These are phyloP conservation scores for Aspergillus oerlinghausenensis DNA, from an alignment of 2,329 filamentous ascomycete species.

Conservation along the genomic window DNA sequence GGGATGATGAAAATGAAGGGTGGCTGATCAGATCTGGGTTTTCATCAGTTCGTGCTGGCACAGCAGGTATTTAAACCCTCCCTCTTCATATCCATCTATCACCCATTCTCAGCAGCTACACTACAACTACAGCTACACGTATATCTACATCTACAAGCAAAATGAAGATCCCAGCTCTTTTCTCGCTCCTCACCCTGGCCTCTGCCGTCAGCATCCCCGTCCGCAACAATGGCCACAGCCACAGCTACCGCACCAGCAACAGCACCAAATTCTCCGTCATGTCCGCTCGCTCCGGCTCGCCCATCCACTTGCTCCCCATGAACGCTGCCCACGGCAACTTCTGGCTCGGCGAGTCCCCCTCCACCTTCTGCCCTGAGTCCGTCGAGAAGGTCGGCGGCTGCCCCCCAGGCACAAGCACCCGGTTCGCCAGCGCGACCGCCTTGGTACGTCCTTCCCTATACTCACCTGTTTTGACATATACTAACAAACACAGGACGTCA, in stretches of 20 bases:
- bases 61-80: neutral
- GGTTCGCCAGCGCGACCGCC: constrained; percentile 33
- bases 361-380: constrained; percentile 45
- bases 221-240: neutral
- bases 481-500: constrained; percentile 35
- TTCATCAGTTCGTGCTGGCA: too few species aligned
- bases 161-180: constrained; percentile 1
- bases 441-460: constrained; percentile 22
- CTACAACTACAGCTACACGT: neutral
- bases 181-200: neutral
- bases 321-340: constrained; percentile 45
- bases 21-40: too few species aligned
- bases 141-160: neutral
- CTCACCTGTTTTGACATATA: constrained; percentile 18
- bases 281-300: constrained; percentile 42
- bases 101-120: too few species aligned
- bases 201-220: neutral
- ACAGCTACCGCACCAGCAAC: neutral
- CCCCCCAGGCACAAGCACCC: constrained; percentile 44
- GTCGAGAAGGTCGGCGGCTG: constrained; percentile 31
- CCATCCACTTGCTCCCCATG: constrained; percentile 44
- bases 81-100: too few species aligned
- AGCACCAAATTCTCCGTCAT: constrained; percentile 39
- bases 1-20: neutral
- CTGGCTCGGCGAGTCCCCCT: constrained; percentile 45